Evolutionary conservation across 2,329 filamentous ascomycete species (phyloP).

Genomic region (Aspergillus pseudonomiae): DNA sequence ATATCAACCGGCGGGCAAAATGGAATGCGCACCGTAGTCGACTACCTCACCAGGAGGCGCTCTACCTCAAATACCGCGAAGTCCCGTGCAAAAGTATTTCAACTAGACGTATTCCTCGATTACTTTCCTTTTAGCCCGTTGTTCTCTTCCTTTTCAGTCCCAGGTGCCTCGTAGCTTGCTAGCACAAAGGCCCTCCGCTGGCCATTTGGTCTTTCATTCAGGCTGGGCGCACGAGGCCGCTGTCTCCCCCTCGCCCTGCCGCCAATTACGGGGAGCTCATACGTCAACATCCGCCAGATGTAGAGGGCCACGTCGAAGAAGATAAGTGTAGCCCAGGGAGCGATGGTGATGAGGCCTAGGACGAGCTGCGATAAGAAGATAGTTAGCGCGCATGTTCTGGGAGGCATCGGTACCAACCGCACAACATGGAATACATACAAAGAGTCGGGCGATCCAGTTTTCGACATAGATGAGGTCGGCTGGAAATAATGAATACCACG

Average conservation of each 20-base stretch:
- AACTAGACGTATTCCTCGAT: background rate
- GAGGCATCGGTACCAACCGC: background rate
- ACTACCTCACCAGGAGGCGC: background rate
- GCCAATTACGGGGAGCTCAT: slow-evolving; percentile 63
- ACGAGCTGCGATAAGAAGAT: slow-evolving; percentile 52
- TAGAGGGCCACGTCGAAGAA: slow-evolving; percentile 67
- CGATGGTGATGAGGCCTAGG: slow-evolving; percentile 62
- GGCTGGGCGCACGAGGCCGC: slow-evolving; percentile 63
- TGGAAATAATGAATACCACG: slow-evolving; percentile 67
- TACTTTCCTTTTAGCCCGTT: slow-evolving; percentile 14
- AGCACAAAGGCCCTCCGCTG: slow-evolving; percentile 34
- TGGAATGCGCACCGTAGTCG: background rate
- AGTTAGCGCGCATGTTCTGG: background rate
- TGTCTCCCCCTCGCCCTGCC: slow-evolving; percentile 63
- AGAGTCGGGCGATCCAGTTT: slow-evolving; percentile 63
- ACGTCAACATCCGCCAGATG: slow-evolving; percentile 59
- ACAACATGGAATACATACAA: slow-evolving; percentile 54
- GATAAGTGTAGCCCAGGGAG: slow-evolving; percentile 64
- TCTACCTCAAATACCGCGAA: background rate
- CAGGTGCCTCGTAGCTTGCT: slow-evolving; percentile 23
- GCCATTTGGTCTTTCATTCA: slow-evolving; percentile 61
- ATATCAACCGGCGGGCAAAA: background rate
- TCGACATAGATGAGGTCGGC: slow-evolving; percentile 60
- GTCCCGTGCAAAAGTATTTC: background rate
- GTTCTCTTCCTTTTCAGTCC: slow-evolving; percentile 8